phyloP scores from a whole-genome alignment of 495 filamentous ascomycete genomes.

The Hyaloscypha bicolor region DNA sequence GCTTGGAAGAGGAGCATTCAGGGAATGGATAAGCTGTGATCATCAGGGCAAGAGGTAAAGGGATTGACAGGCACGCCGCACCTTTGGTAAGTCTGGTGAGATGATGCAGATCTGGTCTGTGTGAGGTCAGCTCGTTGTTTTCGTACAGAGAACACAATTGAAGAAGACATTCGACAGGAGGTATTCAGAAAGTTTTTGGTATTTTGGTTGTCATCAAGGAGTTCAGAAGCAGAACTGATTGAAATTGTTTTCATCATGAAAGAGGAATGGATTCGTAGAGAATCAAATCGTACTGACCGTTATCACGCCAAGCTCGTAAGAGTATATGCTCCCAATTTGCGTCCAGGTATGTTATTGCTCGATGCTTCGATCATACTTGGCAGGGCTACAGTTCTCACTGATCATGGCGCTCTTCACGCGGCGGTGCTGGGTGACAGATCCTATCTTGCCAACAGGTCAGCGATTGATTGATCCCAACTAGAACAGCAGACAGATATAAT shows the following conservation, averaged over 20 bases:
- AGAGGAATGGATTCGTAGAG: slow-evolving; percentile 8
- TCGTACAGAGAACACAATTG: slow-evolving; percentile 28
- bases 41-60: slow-evolving; percentile 64
- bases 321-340: too few species aligned
- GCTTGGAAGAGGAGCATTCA: slow-evolving; percentile 73
- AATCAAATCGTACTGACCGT: neutral
- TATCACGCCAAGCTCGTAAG: too few species aligned
- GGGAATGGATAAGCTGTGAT: slow-evolving; percentile 99
- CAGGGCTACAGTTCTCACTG: too few species aligned
- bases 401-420: too few species aligned
- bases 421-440: neutral
- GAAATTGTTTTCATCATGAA: slow-evolving; percentile 75
- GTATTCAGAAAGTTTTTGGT: slow-evolving; percentile 69
- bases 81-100: slow-evolving; percentile 30
- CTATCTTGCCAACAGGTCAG: slow-evolving; percentile 8
- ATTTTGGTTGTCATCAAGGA: slow-evolving; percentile 76
- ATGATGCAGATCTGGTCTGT: neutral
- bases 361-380: neutral
- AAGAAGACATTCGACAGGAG: slow-evolving; percentile 5
- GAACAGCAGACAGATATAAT: slow-evolving; percentile 24
- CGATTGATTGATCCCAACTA: slow-evolving; percentile 29
- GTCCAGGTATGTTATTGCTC: neutral
- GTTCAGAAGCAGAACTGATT: slow-evolving; percentile 98
- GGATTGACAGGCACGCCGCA: slow-evolving; percentile 23
- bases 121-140: slow-evolving; percentile 13